Conservation (phyloP, 805 yeast species). For the Blastobotrys parvus region DNA sequence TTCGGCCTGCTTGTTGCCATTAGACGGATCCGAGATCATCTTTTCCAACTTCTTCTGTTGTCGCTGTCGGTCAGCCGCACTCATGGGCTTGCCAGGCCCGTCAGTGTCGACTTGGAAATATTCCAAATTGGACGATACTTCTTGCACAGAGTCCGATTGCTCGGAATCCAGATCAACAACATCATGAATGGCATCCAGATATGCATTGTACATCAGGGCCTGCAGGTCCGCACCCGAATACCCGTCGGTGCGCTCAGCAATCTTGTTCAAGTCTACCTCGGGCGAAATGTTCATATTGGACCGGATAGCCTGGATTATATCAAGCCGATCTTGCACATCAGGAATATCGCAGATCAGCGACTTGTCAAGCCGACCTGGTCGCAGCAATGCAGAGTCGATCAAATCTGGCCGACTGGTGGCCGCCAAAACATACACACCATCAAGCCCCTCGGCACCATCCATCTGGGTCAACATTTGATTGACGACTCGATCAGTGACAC, state of each 20-base stretch:
- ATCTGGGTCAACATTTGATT: conserved; percentile 95
- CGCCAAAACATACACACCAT: conserved; percentile 92
- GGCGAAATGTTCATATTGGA: conserved; percentile 51
- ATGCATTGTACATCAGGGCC: conserved; percentile 86
- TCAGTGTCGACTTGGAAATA: conserved; percentile 7
- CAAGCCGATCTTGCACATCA: conserved; percentile 54
- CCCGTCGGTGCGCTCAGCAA: conserved; percentile 61
- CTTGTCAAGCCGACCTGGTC: conserved; percentile 96
- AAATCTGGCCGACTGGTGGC: conserved; percentile 95
- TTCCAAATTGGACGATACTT: not conserved
- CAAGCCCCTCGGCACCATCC: conserved; percentile 98
- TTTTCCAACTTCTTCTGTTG: conserved; percentile 14
- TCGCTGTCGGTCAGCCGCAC: conserved; percentile 11
- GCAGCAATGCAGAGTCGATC: conserved; percentile 85
- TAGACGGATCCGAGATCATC: not conserved
- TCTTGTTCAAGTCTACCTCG: conserved; percentile 41
- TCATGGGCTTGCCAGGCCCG: not conserved
- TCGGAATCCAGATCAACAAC: conserved; percentile 29
- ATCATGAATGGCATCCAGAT: conserved; percentile 67
- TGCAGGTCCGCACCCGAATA: conserved; percentile 94
- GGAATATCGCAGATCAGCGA: conserved; percentile 90
- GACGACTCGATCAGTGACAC: conserved; percentile 95
- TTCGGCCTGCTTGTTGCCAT: conserved; percentile 3
- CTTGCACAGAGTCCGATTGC: conserved; percentile 7
- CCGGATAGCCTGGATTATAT: conserved; percentile 50